These are phyloP conservation scores for Nemania sp. DNA, from an alignment of 2,329 filamentous ascomycete species.

Conservation along the genomic window DNA sequence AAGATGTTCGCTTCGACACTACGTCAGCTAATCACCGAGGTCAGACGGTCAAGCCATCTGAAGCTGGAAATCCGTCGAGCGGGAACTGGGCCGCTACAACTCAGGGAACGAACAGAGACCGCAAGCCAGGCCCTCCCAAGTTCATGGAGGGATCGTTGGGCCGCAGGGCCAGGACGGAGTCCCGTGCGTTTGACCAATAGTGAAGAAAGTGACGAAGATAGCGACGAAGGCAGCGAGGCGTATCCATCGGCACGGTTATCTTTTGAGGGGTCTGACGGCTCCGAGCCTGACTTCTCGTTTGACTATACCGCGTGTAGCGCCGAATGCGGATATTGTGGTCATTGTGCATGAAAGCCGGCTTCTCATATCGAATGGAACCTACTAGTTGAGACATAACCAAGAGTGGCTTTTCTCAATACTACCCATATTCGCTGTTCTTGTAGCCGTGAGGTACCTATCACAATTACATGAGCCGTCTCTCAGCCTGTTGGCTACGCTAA, in stretches of 20 bases:
- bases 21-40: slow-evolving; percentile 28
- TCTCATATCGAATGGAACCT: not conserved
- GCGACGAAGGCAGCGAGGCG: slow-evolving; percentile 21
- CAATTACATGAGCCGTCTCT: no score
- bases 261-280: slow-evolving; percentile 5
- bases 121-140: slow-evolving; percentile 27
- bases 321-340: slow-evolving; percentile 34
- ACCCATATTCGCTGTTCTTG: no score
- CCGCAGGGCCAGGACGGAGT: not conserved
- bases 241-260: slow-evolving; percentile 22
- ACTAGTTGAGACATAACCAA: not conserved
- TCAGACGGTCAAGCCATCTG: slow-evolving; percentile 29
- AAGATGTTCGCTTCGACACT: slow-evolving; percentile 29
- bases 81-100: slow-evolving; percentile 29
- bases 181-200: not conserved
- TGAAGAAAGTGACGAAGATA: slow-evolving; percentile 21
- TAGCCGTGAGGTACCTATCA: no score
- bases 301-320: slow-evolving; percentile 32
- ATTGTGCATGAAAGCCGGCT: slow-evolving; percentile 21
- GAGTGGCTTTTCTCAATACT: not conserved
- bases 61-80: slow-evolving; percentile 32
- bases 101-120: slow-evolving; percentile 28
- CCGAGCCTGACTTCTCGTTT: slow-evolving; percentile 14
- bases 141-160: slow-evolving; percentile 32
- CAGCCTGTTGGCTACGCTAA: not conserved